Evolutionary conservation across 257 asterid genomes (phyloP).

Genomic region (Oldenlandia corymbosa): DNA sequence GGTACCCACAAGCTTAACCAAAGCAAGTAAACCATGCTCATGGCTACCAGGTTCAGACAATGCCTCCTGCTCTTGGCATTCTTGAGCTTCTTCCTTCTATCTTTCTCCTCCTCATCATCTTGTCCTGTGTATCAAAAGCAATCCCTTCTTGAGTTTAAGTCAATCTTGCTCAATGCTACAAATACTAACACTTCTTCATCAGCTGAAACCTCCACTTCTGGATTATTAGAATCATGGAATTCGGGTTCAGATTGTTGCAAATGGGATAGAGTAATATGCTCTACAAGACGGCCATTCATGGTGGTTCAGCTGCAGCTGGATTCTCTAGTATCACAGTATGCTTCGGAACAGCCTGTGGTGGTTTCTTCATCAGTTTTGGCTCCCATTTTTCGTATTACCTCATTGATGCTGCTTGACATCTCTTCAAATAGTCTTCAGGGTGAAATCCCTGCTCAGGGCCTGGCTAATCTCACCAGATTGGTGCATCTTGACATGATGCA

Average conservation of each 20-base stretch:
- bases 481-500: constrained; percentile 19
- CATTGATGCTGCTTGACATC: constrained; percentile 26
- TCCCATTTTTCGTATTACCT: constrained; percentile 22
- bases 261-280: constrained; percentile 21
- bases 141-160: constrained; percentile 25
- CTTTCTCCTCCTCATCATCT: constrained; percentile 5
- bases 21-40: not conserved
- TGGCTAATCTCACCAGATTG: constrained; percentile 19
- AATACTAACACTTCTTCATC: not conserved
- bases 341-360: not conserved
- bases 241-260: constrained; percentile 23
- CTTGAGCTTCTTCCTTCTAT: constrained; percentile 5
- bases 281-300: constrained; percentile 5
- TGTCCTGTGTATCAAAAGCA: constrained; percentile 25
- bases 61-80: constrained; percentile 17
- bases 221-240: constrained; percentile 20
- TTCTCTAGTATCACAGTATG: not conserved
- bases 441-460: constrained; percentile 19
- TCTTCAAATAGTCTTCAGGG: constrained; percentile 24
- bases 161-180: constrained; percentile 10
- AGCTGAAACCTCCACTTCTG: not conserved
- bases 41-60: not conserved
- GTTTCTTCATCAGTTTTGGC: constrained; percentile 19
- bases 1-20: not conserved
- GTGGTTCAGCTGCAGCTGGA: constrained; percentile 11